phyloP scores from a whole-genome alignment of 2,329 filamentous ascomycete genomes.

The Ophiostoma ulmi region DNA sequence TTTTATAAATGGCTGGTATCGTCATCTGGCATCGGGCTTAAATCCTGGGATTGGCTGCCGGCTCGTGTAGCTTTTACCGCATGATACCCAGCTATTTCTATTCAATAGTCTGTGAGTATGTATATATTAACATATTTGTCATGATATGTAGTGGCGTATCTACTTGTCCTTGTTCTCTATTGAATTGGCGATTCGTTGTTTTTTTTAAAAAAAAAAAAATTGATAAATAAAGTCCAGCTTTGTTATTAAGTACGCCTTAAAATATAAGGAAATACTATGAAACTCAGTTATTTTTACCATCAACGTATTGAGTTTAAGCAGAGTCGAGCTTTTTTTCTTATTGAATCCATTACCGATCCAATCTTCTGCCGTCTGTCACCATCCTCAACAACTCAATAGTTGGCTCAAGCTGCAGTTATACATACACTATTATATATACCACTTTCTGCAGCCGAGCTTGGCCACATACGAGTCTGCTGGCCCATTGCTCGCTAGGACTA shows the following conservation, averaged over 20 bases:
- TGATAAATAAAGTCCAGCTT: no score
- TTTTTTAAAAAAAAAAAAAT: not conserved
- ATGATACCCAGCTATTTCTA: no score
- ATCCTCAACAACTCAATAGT: not conserved
- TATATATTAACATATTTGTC: not conserved
- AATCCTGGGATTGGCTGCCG: no score
- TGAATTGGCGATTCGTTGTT: not conserved
- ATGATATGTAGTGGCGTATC: not conserved
- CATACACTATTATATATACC: not conserved
- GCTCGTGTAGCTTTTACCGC: no score
- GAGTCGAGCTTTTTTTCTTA: no score
- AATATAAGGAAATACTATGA: no score
- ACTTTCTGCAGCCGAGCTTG: constrained; percentile 3
- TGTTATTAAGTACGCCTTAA: no score
- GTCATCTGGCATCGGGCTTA: not conserved
- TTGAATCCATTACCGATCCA: no score
- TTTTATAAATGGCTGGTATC: not conserved
- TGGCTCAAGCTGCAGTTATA: constrained; percentile 10
- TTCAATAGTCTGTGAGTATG: not conserved
- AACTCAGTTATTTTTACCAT: no score
- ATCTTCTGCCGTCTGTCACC: not conserved
- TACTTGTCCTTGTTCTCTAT: not conserved
- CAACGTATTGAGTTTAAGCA: no score
- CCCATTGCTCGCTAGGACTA: not conserved
- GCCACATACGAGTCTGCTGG: not conserved